Conservation (phyloP, 768 basidiomycete species). For the Ramaria sp. region DNA sequence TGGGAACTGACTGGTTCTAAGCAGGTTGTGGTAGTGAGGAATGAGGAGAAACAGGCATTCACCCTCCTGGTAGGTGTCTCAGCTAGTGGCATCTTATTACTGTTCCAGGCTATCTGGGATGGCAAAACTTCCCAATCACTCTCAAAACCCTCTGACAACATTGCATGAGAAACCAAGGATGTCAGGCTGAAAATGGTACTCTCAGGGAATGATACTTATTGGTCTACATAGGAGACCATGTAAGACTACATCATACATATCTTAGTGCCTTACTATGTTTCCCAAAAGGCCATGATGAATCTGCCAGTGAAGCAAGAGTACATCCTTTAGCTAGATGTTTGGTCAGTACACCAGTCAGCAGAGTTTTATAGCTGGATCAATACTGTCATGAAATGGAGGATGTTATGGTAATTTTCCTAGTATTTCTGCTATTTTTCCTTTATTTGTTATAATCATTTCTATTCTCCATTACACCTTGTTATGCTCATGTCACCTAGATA, state of each 20-base stretch:
- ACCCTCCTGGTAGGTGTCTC: constrained; percentile 26
- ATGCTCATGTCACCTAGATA: too few relatives aligned
- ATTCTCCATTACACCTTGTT: too few relatives aligned
- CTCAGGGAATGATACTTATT: constrained; percentile 13
- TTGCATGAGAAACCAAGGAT: constrained; percentile 15
- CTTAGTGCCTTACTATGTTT: constrained; percentile 8
- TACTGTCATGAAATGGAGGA: too few relatives aligned
- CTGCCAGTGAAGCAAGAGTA: not conserved
- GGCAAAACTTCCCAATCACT: constrained; percentile 19
- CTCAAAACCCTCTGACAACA: constrained; percentile 14
- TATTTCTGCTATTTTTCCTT: too few relatives aligned
- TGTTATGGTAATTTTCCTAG: too few relatives aligned
- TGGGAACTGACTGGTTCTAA: constrained; percentile 21
- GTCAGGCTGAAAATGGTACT: constrained; percentile 18
- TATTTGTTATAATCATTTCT: too few relatives aligned
- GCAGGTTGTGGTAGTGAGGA: constrained; percentile 25
- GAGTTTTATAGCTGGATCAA: constrained; percentile 26
- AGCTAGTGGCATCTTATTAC: constrained; percentile 21
- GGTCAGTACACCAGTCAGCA: constrained; percentile 25
- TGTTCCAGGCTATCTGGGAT: constrained; percentile 28
- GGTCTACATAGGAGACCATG: not conserved
- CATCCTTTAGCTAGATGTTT: constrained; percentile 7
- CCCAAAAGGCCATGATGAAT: not conserved
- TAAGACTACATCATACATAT: not conserved
- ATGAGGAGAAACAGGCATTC: constrained; percentile 33